Percentiles rank a stretch among this genome's conserved stretches.
Evolutionary conservation across 1,284 basidiomycete genomes (phyloP).

Genomic region (Ustilago esculenta): DNA sequence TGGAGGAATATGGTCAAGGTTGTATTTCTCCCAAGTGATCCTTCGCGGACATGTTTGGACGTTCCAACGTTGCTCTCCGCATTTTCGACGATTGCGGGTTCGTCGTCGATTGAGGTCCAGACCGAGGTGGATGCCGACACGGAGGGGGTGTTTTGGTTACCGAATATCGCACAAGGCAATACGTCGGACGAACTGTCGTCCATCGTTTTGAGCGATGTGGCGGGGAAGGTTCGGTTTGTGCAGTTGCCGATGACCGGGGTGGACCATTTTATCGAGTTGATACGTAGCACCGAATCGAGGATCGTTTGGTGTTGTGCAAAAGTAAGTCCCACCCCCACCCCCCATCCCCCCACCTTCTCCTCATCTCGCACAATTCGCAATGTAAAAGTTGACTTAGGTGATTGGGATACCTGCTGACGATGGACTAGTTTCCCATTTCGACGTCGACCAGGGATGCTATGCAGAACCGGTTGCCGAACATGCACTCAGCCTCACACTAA

Average conservation of each 20-base stretch:
- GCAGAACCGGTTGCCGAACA: constrained; percentile 52
- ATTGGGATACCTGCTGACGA: too few relatives aligned
- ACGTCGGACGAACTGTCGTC: not conserved
- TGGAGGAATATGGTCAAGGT: constrained; percentile 7
- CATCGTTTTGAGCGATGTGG: not conserved
- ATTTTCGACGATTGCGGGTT: not conserved
- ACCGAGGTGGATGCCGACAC: not conserved
- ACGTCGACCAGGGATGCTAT: constrained; percentile 34
- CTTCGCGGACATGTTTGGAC: constrained; percentile 2
- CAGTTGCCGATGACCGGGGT: constrained; percentile 58
- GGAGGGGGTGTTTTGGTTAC: constrained; percentile 21
- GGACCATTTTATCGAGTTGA: constrained; percentile 32
- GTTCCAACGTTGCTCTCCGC: not conserved
- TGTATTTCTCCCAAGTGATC: not conserved
- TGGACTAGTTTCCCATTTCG: too few relatives aligned
- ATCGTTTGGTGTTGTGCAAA: constrained; percentile 49
- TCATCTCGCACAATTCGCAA: too few relatives aligned
- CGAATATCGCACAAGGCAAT: constrained; percentile 13
- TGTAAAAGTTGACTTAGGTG: too few relatives aligned
- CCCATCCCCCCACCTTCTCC: not conserved
- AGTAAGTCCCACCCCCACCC: not conserved
- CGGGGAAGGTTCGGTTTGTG: constrained; percentile 21
- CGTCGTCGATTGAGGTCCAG: not conserved
- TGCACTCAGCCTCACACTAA: constrained; percentile 34
- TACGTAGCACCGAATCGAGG: not conserved